Base-by-base conservation (phyloP, 2,329 filamentous ascomycete species). In the Aureobasidium lini region DNA sequence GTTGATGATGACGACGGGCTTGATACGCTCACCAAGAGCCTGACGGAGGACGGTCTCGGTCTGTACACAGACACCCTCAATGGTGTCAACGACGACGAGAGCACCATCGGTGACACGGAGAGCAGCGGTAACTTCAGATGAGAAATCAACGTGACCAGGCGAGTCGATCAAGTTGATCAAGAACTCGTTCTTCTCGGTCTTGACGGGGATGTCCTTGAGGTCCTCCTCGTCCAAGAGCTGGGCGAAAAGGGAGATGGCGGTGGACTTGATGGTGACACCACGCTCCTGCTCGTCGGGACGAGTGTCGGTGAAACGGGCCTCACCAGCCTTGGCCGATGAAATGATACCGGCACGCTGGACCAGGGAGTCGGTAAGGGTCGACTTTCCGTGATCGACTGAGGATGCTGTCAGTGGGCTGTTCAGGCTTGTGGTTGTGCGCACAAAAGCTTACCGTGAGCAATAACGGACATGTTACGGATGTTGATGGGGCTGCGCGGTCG, bases 101-200 rank as follows among this genome's bases (percentile, higher is more conserved):
- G 94, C 94, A 90, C 94, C 94, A 74, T 99, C 94, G 71, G 94
- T 99, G 81, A 99, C 94, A 90, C 94, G 94, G 74, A 99, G 93
- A 76, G 94, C 94, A 76, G 94, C 94, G 75, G 94, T 99, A 76
- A 99, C 94, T 78, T 99, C 94, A 68, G 94, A 99, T 43, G 94
- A 99, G 88, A 99, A 99, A 82, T 99, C 94, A 82, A 99, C 94
- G 93, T 99, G 94, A 85, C 94, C 94, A 65, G 94, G 94, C 62
- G 94, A 99, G 81, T 99, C 94, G 78, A 99, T 99, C 80, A 99
- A 85, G 88, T 99, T 99, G 87, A 99, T 95, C 84, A 99, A 84
- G 88, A 99, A 99, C 77, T 96, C 90, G 77, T 87, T 88, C 78
- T 94, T 94, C 65, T 91, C 84, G 69, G 90, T 89, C 81, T 90